Conservation (phyloP, 345 rosid species). For the Rhizophora apiculata region DNA sequence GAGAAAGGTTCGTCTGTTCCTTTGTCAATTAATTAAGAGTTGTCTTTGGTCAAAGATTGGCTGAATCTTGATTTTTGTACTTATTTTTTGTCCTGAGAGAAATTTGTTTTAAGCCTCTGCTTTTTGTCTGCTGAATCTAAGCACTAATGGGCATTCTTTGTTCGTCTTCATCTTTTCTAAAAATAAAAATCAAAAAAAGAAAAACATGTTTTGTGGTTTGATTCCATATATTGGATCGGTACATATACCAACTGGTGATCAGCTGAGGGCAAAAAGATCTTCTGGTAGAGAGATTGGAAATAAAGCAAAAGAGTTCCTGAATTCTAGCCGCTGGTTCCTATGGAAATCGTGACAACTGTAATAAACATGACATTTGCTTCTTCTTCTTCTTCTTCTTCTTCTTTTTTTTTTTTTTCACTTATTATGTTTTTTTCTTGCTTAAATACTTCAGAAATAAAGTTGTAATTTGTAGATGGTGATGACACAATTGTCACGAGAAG, state of each 20-base stretch:
- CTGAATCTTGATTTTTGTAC: too few species aligned
- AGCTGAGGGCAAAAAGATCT: constrained; percentile 74
- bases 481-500: constrained; percentile 51
- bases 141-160: neutral
- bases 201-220: neutral
- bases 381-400: neutral
- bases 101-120: too few species aligned
- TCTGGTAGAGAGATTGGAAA: constrained; percentile 69
- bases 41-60: too few species aligned
- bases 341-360: constrained; percentile 73
- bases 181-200: too few species aligned
- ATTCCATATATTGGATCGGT: constrained; percentile 52
- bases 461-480: constrained; percentile 54
- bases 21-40: too few species aligned
- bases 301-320: constrained; percentile 74
- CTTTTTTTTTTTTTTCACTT: neutral
- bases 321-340: constrained; percentile 75
- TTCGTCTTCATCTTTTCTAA: neutral
- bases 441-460: constrained; percentile 2
- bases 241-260: constrained; percentile 86
- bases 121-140: neutral
- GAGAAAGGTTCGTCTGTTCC: too few species aligned
- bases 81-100: too few species aligned
- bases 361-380: constrained; percentile 8
- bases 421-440: neutral